These are phyloP conservation scores for Alternaria consortialis DNA, from an alignment of 2,329 filamentous ascomycete species.

Conservation along the genomic window DNA sequence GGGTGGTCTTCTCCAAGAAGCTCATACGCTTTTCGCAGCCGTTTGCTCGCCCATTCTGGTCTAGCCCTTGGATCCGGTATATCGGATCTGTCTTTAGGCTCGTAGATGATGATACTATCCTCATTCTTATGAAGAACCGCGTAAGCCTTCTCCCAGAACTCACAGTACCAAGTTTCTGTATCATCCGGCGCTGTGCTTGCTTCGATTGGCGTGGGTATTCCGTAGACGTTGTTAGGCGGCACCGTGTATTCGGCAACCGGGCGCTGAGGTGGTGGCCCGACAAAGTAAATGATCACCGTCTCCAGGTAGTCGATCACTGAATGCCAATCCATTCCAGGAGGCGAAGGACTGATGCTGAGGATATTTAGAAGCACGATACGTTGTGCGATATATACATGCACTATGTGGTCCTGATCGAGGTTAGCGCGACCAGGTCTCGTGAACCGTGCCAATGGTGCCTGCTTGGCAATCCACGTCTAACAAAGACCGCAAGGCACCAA, in stretches of 20 bases:
- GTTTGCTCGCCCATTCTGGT: neutral
- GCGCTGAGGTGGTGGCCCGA: neutral
- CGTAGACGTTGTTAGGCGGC: neutral
- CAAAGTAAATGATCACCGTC: neutral
- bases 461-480: neutral
- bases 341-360: neutral
- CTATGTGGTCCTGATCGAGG: neutral
- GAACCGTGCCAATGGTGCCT: neutral
- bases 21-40: neutral
- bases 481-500: neutral
- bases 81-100: neutral
- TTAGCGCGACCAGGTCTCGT: neutral
- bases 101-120: constrained; percentile 3
- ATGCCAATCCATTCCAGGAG: neutral
- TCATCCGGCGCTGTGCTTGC: neutral
- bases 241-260: neutral
- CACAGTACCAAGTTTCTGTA: neutral
- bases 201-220: neutral
- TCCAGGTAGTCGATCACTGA: neutral
- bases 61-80: neutral
- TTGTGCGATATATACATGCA: neutral
- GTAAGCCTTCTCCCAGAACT: neutral
- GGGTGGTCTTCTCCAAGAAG: neutral
- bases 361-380: neutral
- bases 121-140: neutral